A percentile compares a stretch with the other conserved stretches of the same genome.
Conservation (phyloP, 1,139 yeast species). For the Geotrichum fermentans region DNA sequence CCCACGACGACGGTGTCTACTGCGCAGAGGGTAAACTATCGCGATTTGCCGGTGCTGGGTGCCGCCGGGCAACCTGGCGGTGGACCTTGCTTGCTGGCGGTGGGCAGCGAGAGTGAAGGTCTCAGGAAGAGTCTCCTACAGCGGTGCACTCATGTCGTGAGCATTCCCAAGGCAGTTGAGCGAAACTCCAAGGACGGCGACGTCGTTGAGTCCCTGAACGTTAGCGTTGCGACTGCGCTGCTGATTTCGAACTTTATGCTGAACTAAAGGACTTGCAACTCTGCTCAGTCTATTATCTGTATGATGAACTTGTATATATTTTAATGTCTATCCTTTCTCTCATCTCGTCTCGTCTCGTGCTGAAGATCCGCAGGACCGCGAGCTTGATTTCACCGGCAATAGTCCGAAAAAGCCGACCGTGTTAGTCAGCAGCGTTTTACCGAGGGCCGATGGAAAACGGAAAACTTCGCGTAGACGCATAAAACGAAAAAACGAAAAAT, state of each 20-base stretch:
- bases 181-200: constrained; percentile 32
- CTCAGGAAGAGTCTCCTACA: constrained; percentile 61
- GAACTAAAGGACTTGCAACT: neutral
- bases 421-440: no score
- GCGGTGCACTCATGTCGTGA: constrained; percentile 61
- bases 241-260: constrained; percentile 45
- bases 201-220: constrained; percentile 76
- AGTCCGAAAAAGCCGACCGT: no score
- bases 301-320: neutral
- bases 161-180: constrained; percentile 36
- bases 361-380: no score
- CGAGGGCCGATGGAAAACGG: no score
- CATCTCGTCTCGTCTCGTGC: no score
- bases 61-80: constrained; percentile 35
- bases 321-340: no score
- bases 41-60: constrained; percentile 39
- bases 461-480: no score
- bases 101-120: constrained; percentile 86
- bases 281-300: no score
- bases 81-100: constrained; percentile 60
- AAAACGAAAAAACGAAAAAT: no score
- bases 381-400: no score
- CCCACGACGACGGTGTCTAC: constrained; percentile 25
- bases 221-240: constrained; percentile 81
- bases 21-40: constrained; percentile 37